Base-by-base conservation (phyloP, 2,329 filamentous ascomycete species). In the Seiridium cupressi region DNA sequence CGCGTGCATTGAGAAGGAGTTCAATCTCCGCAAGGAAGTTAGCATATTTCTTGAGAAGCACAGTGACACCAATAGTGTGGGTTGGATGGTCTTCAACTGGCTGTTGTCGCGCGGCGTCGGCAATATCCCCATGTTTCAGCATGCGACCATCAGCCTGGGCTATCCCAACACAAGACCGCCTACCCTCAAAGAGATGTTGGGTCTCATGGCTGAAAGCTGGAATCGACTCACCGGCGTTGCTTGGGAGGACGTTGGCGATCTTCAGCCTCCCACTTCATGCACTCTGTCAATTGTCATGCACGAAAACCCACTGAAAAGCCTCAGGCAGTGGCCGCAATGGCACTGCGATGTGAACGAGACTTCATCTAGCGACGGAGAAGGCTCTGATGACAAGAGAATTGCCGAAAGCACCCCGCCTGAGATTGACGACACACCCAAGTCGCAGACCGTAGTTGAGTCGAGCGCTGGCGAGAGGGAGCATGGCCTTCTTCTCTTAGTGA, bases 51-150 rank as follows among this genome's bases (percentile, higher is more conserved):
- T 67, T 4, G 36, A 58, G n/a, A 6, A 26, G 3, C 59, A 60
- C 13, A 35, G 32, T 2, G 35, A 49, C 4, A 13, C 38, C 9
- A 58, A 63, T 26, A 40, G 8, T 51, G 61, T 36, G 4, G 63
- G 62, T 13, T 68, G 65, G 66, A 60, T 59, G 1, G 57, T 69
- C 32, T 67, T 61, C 62, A 44, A 58, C 32, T 69, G 68, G 66
- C 44, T 69, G 18, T 38, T 31, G 8, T 38, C 51, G 26, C 63
- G 66, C 34, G 59, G 61, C 26, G n/a, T 55, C 6, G 63, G 57
- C 9, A 13, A 42, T 3, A 55, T 59, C 7, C 55, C 61, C 49
- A 65, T 68, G 56, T 65, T 59, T 51, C 31, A 63, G 5, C 65
- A 68, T 34, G 58, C 64, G 26, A 11, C 36, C 2, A 18, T 46